phyloP scores from a whole-genome alignment of 805 yeast genomes.

The Lachancea nothofagi region DNA sequence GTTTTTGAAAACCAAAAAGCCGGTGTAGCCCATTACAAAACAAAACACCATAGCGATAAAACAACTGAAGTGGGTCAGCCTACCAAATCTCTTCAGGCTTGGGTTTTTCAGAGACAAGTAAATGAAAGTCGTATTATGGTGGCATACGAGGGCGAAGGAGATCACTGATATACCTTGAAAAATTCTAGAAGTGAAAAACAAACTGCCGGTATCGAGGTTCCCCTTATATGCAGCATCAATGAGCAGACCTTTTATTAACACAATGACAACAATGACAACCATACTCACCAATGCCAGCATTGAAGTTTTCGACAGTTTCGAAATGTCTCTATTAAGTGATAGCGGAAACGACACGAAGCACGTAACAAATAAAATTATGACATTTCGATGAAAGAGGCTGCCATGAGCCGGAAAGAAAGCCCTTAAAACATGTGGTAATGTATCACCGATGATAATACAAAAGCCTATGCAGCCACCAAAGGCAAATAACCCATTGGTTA shows the following conservation, averaged over 20 bases:
- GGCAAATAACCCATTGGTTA: slow-evolving; percentile 84
- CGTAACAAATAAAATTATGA: slow-evolving; percentile 67
- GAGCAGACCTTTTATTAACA: slow-evolving; percentile 67
- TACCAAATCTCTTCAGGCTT: slow-evolving; percentile 66
- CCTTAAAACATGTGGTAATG: slow-evolving; percentile 82
- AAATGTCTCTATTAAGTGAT: slow-evolving; percentile 73
- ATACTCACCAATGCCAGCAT: slow-evolving; percentile 82
- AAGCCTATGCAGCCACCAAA: slow-evolving; percentile 93
- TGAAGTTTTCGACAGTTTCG: slow-evolving; percentile 79
- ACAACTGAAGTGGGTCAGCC: slow-evolving; percentile 79
- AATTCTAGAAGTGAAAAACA: slow-evolving; percentile 55
- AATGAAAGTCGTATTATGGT: slow-evolving; percentile 87
- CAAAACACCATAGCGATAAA: slow-evolving; percentile 76
- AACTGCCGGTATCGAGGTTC: slow-evolving; percentile 37
- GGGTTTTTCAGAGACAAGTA: slow-evolving; percentile 78
- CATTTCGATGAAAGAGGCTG: slow-evolving; percentile 52
- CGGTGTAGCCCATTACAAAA: slow-evolving; percentile 70
- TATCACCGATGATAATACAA: slow-evolving; percentile 91
- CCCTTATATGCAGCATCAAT: slow-evolving; percentile 46
- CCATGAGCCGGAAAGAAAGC: slow-evolving; percentile 49
- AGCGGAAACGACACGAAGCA: slow-evolving; percentile 74
- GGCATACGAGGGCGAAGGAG: slow-evolving; percentile 93
- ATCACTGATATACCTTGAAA: slow-evolving; percentile 93
- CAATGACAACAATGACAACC: slow-evolving; percentile 70
- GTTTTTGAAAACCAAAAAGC: slow-evolving; percentile 68